These are phyloP conservation scores for Schizosaccharomyces osmophilus DNA, from an alignment of 805 yeast genomes.

Conservation along the genomic window DNA sequence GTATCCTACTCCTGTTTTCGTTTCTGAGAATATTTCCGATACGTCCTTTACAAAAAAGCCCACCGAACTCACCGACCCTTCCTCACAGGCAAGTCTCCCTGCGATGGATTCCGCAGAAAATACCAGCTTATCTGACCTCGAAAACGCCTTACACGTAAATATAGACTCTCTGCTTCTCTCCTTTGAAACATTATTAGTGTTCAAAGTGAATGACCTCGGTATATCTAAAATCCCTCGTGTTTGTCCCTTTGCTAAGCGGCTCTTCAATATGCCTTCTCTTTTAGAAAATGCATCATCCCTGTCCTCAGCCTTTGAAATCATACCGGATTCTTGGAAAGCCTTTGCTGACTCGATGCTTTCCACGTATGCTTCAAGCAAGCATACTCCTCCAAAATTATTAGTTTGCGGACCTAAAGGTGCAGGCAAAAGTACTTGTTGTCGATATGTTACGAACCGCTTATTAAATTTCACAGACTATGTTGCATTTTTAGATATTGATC, in stretches of 20 bases:
- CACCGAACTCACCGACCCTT: neutral
- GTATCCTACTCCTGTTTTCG: neutral
- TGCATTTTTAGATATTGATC: conserved; percentile 49
- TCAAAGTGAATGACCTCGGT: neutral
- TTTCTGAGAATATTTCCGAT: neutral
- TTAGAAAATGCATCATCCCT: neutral
- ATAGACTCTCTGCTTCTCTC: neutral
- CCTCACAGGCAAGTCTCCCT: too few species aligned
- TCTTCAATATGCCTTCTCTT: neutral
- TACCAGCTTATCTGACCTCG: neutral
- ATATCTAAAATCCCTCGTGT: neutral
- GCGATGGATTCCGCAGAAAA: neutral
- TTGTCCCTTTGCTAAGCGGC: neutral
- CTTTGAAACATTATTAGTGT: neutral
- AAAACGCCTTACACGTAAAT: neutral
- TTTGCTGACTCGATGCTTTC: neutral
- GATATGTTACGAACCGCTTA: conserved; percentile 27
- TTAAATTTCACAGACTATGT: conserved; percentile 11
- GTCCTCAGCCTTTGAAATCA: neutral
- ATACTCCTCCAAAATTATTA: neutral
- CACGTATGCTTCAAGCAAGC: neutral
- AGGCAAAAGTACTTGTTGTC: conserved; percentile 57
- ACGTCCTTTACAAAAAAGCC: neutral
- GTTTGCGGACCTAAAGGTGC: conserved; percentile 42
- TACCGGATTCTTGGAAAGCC: neutral